Evolutionary conservation across 345 rosid genomes (phyloP).

Genomic region (Abelmoschus esculentus): DNA sequence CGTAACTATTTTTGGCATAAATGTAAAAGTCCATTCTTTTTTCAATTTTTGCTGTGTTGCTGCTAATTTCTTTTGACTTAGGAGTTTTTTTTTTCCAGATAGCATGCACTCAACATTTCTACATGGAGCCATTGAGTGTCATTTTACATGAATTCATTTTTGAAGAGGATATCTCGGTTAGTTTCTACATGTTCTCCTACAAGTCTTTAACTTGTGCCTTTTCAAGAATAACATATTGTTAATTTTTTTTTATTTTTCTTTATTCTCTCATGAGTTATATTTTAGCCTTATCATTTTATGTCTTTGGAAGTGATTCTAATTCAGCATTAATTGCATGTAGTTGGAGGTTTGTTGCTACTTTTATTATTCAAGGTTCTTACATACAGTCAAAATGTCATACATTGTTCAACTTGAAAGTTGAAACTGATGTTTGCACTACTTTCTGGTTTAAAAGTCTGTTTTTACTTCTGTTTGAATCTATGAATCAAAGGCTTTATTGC

Average conservation of each 20-base stretch:
- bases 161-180: slow-evolving; percentile 48
- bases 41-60: background rate
- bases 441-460: background rate
- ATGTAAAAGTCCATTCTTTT: background rate
- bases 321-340: background rate
- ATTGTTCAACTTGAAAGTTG: background rate
- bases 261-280: background rate
- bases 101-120: slow-evolving; percentile 83
- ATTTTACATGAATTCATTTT: slow-evolving; percentile 41
- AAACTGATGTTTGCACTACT: background rate
- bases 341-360: background rate
- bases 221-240: background rate
- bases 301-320: background rate
- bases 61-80: slow-evolving; percentile 7
- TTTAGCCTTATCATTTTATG: background rate
- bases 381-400: background rate
- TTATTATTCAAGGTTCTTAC: background rate
- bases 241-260: background rate
- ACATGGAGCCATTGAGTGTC: slow-evolving; percentile 59
- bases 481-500: background rate
- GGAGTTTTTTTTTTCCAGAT: slow-evolving; percentile 38
- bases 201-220: background rate
- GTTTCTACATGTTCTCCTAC: slow-evolving; percentile 6
- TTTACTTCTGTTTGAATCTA: background rate
- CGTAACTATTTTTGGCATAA: slow-evolving; percentile 13